Evolutionary conservation across 345 rosid species (phyloP).

Genomic region (Euphorbia lathyris): DNA sequence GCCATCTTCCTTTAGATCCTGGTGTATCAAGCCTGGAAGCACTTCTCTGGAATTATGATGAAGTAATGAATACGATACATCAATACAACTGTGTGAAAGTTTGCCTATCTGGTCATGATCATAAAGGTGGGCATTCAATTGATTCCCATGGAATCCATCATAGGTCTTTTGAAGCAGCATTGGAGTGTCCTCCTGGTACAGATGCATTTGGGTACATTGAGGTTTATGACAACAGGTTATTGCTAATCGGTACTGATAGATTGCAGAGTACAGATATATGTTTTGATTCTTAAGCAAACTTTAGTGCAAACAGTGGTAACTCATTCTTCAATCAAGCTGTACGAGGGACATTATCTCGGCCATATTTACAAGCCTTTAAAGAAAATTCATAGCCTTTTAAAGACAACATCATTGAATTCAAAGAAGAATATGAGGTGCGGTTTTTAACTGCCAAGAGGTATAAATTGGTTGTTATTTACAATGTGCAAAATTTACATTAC

Average conservation of each 20-base stretch:
- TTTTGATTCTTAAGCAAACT: slow-evolving; percentile 22
- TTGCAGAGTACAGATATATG: slow-evolving; percentile 49
- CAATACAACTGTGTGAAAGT: slow-evolving; percentile 64
- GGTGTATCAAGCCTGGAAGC: slow-evolving; percentile 50
- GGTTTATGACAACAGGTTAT: slow-evolving; percentile 60
- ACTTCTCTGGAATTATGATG: slow-evolving; percentile 78
- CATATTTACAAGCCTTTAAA: background rate
- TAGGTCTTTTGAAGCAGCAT: slow-evolving; percentile 75
- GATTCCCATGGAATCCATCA: slow-evolving; percentile 87
- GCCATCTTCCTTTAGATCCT: slow-evolving; percentile 79
- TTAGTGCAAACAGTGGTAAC: no score
- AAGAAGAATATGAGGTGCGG: background rate
- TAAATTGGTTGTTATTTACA: background rate
- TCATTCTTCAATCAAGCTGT: no score
- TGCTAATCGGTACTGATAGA: slow-evolving; percentile 58
- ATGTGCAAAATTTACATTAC: background rate
- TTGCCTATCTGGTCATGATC: slow-evolving; percentile 88
- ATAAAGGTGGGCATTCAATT: slow-evolving; percentile 67
- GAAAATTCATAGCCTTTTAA: slow-evolving; percentile 13
- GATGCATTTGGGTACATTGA: slow-evolving; percentile 76
- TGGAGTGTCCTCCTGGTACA: slow-evolving; percentile 86
- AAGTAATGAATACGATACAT: slow-evolving; percentile 67
- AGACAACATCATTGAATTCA: background rate
- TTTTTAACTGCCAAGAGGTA: background rate
- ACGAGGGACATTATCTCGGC: slow-evolving; percentile 6